Percentiles rank a stretch among this genome's conserved stretches.
Evolutionary conservation across 345 rosid genomes (phyloP).

Genomic region (Dipteronia sinensis): DNA sequence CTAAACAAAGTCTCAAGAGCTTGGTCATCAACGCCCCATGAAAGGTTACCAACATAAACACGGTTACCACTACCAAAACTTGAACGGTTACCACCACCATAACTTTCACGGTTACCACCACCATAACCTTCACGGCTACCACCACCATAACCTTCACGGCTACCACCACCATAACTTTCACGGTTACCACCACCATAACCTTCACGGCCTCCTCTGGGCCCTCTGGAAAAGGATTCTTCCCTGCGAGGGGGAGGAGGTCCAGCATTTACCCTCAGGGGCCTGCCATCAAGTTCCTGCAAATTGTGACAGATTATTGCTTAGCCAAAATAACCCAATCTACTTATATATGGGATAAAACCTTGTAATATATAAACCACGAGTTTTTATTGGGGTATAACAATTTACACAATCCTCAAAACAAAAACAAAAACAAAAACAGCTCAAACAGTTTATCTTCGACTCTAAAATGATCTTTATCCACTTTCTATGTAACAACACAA

Average conservation of each 20-base stretch:
- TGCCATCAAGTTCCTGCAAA: slow-evolving; percentile 86
- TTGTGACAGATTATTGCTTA: slow-evolving; percentile 7
- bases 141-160: too few relatives aligned
- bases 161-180: too few relatives aligned
- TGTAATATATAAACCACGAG: not conserved
- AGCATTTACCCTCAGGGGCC: slow-evolving; percentile 77
- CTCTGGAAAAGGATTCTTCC: slow-evolving; percentile 51
- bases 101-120: not conserved
- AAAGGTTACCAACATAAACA: slow-evolving; percentile 82
- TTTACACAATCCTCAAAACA: not conserved
- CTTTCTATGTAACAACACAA: not conserved
- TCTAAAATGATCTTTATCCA: not conserved
- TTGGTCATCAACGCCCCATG: slow-evolving; percentile 91
- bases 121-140: not conserved
- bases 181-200: slow-evolving; percentile 11
- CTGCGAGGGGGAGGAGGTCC: slow-evolving; percentile 85
- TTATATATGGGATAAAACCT: not conserved
- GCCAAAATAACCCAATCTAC: not conserved
- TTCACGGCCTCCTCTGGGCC: slow-evolving; percentile 32
- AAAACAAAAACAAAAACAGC: not conserved
- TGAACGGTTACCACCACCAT: not conserved
- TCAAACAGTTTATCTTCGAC: not conserved
- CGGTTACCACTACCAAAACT: slow-evolving; percentile 39
- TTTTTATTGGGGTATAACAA: not conserved
- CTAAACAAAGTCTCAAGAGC: slow-evolving; percentile 82